Conservation (phyloP, 768 basidiomycete genomes). For the Pulveroboletus sp. region DNA sequence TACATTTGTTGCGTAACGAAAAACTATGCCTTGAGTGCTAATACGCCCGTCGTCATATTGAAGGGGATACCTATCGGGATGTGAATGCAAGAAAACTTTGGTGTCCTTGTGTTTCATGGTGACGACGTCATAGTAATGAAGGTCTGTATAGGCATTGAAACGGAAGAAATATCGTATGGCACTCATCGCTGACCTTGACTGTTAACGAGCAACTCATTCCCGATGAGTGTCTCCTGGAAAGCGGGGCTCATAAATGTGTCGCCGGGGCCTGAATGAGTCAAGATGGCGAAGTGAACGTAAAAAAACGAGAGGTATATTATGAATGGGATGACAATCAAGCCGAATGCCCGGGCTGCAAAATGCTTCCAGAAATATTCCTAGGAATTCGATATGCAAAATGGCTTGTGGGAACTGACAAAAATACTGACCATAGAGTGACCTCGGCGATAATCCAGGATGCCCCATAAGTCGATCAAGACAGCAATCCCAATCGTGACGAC, state of each 20-base stretch:
- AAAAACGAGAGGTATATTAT: conserved; percentile 93
- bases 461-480: conserved; percentile 93
- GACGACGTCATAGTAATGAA: conserved; percentile 88
- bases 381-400: neutral
- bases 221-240: conserved; percentile 93
- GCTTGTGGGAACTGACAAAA: neutral
- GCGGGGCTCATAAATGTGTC: conserved; percentile 97
- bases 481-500: conserved; percentile 88
- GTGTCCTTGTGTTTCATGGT: conserved; percentile 90
- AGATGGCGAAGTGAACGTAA: conserved; percentile 89
- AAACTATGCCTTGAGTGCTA: conserved; percentile 74
- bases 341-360: conserved; percentile 80
- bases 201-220: conserved; percentile 89
- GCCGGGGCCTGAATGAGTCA: conserved; percentile 86
- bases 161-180: neutral
- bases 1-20: neutral
- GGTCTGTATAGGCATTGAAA: conserved; percentile 53
- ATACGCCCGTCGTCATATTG: conserved; percentile 95
- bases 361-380: conserved; percentile 90
- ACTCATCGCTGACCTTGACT: conserved; percentile 69
- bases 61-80: conserved; percentile 85
- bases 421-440: conserved; percentile 70
- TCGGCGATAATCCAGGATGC: conserved; percentile 80
- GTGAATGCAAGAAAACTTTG: conserved; percentile 92
- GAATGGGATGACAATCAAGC: conserved; percentile 86